Evolutionary conservation across 1,284 basidiomycete species (phyloP), one percentile per base, ranked within the genome.

Genomic region (Trichosporon ovoides): DNA sequence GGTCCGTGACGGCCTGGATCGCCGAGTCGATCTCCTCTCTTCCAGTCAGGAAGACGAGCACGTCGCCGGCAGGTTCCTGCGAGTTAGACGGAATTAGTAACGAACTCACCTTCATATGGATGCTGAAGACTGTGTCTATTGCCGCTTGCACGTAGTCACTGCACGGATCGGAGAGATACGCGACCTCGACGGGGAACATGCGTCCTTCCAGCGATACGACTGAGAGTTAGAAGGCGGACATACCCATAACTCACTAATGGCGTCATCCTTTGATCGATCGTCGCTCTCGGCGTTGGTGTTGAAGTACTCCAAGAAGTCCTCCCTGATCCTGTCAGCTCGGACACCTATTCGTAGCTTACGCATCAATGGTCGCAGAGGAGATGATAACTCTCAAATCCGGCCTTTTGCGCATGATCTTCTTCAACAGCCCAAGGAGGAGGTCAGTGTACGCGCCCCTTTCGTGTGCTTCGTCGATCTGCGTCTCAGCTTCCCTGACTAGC

Each of bases 381-480:
- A 98, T 86, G 46, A 98, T 87, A 20, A 98, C 80, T 19, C 96
- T 83, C 46, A 98, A 83, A 7, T 88, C 86, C 3, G 91, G 89
- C 43, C 95, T 83, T 72, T 95, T 94, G 56, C 86, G 83, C 43
- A 89, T 86, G 57, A 98, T 94, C 92, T 89, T 94, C 81, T 96
- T 96, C 38, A 97, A 77, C 20, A 98, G 80, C 0, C 96, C 95
- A 3, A 99, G 82, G 5, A 99, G 79, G 56, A 98, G 80, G 73
- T 99, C 96, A 0, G 95, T 97, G 67, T 96, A 91, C 19, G 97
- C 81, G 59, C 91, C 93, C 22, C 95, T 82, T 73, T 99, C 96
- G 77, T 99, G 95, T 1, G 92, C 95, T 80, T 98, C 96, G 69
- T 99, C 96, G 53, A 94, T 86, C 91, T 94, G 63, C n/a, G 24